Percentiles rank a stretch among this genome's conserved stretches.
These are phyloP conservation scores for Aspergillus candidus DNA, from an alignment of 2,329 filamentous ascomycete genomes.

Conservation along the genomic window DNA sequence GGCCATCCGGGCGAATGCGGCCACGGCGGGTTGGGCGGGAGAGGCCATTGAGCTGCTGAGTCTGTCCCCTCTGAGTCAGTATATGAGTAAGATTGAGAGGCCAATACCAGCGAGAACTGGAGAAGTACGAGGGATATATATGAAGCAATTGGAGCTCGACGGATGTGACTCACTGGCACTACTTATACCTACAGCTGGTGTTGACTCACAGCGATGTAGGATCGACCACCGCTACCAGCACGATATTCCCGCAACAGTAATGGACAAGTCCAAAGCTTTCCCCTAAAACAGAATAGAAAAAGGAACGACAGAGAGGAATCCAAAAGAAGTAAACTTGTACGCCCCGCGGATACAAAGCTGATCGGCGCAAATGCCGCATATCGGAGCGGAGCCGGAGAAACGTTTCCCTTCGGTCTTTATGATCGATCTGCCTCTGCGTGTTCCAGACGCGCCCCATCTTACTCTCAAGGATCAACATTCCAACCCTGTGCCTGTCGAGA, in stretches of 20 bases:
- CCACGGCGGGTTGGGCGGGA: constrained; percentile 26
- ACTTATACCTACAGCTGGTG: too few species aligned
- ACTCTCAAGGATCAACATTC: constrained; percentile 11
- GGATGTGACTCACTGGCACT: too few species aligned
- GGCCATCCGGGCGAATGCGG: constrained; percentile 30
- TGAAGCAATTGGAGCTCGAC: not conserved
- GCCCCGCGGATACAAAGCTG: constrained; percentile 1
- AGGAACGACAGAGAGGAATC: not conserved
- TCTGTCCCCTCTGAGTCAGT: too few species aligned
- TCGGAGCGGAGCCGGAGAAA: constrained; percentile 22
- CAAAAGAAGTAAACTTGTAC: not conserved
- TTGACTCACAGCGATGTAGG: too few species aligned
- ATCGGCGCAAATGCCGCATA: not conserved
- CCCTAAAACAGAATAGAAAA: constrained; percentile 1
- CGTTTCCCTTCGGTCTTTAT: constrained; percentile 13
- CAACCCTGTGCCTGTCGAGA: not conserved
- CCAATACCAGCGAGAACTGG: too few species aligned
- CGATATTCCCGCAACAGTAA: too few species aligned
- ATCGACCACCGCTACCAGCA: too few species aligned
- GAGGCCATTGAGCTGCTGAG: constrained; percentile 18
- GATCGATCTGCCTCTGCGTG: constrained; percentile 2
- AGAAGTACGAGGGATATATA: not conserved
- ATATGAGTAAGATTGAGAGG: too few species aligned
- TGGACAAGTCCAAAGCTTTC: too few species aligned
- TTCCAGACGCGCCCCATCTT: constrained; percentile 15